phyloP scores from a whole-genome alignment of 805 yeast genomes.

The Ogataea ganodermae region DNA sequence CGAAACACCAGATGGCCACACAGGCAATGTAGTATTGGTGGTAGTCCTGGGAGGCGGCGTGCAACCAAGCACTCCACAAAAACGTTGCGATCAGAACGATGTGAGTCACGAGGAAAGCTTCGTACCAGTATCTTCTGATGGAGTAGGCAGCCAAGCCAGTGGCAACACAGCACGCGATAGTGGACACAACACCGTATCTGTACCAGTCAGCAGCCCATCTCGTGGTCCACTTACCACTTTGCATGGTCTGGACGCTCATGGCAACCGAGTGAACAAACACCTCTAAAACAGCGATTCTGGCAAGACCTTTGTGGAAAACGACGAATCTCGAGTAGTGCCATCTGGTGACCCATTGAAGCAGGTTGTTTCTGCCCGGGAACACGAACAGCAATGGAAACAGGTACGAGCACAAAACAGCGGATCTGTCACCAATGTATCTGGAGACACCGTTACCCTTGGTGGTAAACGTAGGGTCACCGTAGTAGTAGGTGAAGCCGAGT shows the following conservation, averaged over 20 bases:
- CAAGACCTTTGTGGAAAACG: slow-evolving; percentile 58
- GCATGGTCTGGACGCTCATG: slow-evolving; percentile 30
- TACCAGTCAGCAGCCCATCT: slow-evolving; percentile 35
- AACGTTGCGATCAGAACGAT: slow-evolving; percentile 55
- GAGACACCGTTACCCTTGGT: slow-evolving; percentile 25
- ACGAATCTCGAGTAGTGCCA: slow-evolving; percentile 59
- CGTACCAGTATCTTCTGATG: slow-evolving; percentile 60
- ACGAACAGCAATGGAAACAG: slow-evolving; percentile 52
- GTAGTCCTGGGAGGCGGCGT: slow-evolving; percentile 43
- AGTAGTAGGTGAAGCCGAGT: slow-evolving; percentile 25
- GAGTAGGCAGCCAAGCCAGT: slow-evolving; percentile 47
- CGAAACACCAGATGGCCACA: slow-evolving; percentile 54
- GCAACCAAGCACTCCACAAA: slow-evolving; percentile 59
- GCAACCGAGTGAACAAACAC: slow-evolving; percentile 47
- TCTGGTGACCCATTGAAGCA: slow-evolving; percentile 59
- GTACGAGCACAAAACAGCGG: slow-evolving; percentile 52
- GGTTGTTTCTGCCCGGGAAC: slow-evolving; percentile 65
- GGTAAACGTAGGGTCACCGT: slow-evolving; percentile 26
- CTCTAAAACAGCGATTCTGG: slow-evolving; percentile 44
- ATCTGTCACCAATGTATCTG: slow-evolving; percentile 49
- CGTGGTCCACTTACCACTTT: slow-evolving; percentile 21
- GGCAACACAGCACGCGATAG: slow-evolving; percentile 43
- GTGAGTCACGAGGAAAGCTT: slow-evolving; percentile 59
- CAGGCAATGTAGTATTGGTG: slow-evolving; percentile 39
- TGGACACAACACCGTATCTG: slow-evolving; percentile 38